Percentiles rank a stretch among this genome's conserved stretches.
Evolutionary conservation across 164 flowering plant species (phyloP).

Genomic region (Sextonia rubra): DNA sequence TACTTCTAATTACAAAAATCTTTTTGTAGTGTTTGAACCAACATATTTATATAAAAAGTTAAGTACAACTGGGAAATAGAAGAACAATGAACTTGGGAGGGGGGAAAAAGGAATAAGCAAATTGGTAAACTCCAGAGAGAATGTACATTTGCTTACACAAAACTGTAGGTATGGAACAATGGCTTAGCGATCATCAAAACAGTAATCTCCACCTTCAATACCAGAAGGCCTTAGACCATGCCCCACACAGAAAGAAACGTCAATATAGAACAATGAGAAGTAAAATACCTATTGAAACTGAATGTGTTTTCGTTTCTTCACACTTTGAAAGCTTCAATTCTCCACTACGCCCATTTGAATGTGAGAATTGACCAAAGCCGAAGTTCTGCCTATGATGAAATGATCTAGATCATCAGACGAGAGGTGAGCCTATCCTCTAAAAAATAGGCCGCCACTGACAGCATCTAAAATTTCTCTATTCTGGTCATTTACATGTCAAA

Average conservation of each 20-base stretch:
- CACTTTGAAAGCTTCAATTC: conserved; percentile 80
- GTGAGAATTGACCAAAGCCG: conserved; percentile 49
- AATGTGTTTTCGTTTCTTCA: conserved; percentile 85
- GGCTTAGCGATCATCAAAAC: conserved; percentile 81
- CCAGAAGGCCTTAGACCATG: conserved; percentile 65
- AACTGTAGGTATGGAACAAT: too few relatives aligned
- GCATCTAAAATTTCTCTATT: conserved; percentile 56
- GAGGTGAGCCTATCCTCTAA: conserved; percentile 54
- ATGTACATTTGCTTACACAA: too few relatives aligned
- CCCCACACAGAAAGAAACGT: neutral
- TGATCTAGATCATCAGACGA: conserved; percentile 82
- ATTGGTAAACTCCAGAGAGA: too few relatives aligned
- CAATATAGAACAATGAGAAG: neutral
- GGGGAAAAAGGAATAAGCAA: too few relatives aligned
- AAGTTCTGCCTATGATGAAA: conserved; percentile 58
- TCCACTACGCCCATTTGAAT: conserved; percentile 52
- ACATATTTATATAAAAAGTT: too few relatives aligned
- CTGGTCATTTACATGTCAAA: conserved; percentile 44
- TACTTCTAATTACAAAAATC: too few relatives aligned
- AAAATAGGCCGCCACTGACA: conserved; percentile 59
- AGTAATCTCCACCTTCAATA: conserved; percentile 78
- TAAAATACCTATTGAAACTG: conserved; percentile 73
- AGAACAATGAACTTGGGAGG: too few relatives aligned
- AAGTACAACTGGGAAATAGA: too few relatives aligned
- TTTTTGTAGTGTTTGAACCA: too few relatives aligned